These are phyloP conservation scores for Cyclospora cayetanensis DNA, from an alignment of 169 alveolate genomes.

Conservation along the genomic window DNA sequence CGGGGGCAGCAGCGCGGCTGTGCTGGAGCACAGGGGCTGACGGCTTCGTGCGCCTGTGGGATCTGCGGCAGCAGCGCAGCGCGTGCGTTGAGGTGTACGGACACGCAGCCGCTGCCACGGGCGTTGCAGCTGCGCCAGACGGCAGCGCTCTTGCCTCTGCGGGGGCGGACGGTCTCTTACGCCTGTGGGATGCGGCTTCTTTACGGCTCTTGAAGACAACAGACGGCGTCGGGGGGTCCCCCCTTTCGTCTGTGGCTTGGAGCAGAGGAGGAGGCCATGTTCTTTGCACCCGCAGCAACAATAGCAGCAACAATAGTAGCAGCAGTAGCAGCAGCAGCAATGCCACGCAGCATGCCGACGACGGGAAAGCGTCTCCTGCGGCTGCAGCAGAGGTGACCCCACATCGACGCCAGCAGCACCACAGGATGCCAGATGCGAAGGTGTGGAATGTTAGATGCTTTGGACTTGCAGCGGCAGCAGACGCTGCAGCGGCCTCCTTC, in stretches of 20 bases:
- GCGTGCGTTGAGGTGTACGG: conserved; percentile 12
- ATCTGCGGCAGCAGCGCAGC: background rate
- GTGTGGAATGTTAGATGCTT: background rate
- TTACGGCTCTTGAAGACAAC: background rate
- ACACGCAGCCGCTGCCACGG: conserved; percentile 7
- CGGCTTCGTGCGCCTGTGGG: background rate
- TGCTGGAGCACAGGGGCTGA: background rate
- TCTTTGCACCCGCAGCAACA: background rate
- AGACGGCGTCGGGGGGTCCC: background rate
- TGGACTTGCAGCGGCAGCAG: background rate
- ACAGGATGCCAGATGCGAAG: background rate
- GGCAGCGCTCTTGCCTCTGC: background rate
- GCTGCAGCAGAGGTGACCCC: background rate
- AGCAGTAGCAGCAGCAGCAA: background rate
- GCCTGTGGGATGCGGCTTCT: background rate
- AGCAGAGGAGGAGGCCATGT: background rate
- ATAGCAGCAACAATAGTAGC: background rate
- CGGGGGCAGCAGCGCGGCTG: background rate
- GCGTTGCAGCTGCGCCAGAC: conserved; percentile 4
- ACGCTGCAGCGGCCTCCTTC: background rate
- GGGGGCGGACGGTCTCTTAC: background rate
- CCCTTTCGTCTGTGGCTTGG: background rate
- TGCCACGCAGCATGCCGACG: no score
- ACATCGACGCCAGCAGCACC: background rate
- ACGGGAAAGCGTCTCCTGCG: background rate